phyloP scores from a whole-genome alignment of 1,139 yeast genomes.

The Komagataea norvegica region DNA sequence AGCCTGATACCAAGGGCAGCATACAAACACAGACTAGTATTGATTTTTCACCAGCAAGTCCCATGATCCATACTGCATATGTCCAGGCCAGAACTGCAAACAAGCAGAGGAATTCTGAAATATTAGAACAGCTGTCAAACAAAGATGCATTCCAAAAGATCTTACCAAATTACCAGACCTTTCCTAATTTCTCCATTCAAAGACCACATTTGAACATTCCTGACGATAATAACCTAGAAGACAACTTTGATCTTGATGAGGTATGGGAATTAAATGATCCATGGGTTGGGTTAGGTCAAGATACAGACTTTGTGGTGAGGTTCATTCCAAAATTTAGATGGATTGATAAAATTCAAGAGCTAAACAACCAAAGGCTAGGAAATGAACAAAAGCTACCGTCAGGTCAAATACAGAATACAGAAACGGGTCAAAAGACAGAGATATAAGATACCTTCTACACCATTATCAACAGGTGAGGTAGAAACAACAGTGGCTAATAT shows the following conservation, averaged over 20 bases:
- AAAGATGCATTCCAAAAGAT: constrained; percentile 15
- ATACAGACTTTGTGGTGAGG: constrained; percentile 42
- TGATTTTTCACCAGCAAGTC: constrained; percentile 11
- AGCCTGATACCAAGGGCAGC: constrained; percentile 6
- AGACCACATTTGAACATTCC: constrained; percentile 12
- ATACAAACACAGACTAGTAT: not conserved
- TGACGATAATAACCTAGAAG: constrained; percentile 20
- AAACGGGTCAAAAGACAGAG: no score
- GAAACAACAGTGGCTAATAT: no score
- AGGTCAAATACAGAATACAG: no score
- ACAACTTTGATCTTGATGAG: constrained; percentile 22
- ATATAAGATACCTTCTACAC: no score
- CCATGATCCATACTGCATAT: constrained; percentile 19
- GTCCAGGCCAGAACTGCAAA: constrained; percentile 17
- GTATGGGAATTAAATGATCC: constrained; percentile 37
- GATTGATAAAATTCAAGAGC: constrained; percentile 11
- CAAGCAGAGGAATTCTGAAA: constrained; percentile 17
- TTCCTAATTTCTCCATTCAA: constrained; percentile 8
- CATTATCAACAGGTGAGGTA: no score
- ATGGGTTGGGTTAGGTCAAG: constrained; percentile 46
- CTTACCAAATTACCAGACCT: constrained; percentile 18
- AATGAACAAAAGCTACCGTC: not conserved
- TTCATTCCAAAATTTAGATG: constrained; percentile 40
- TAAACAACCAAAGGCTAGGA: not conserved
- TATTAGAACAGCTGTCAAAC: constrained; percentile 17